phyloP scores from a whole-genome alignment of 163 green algal genomes.

The Chlamydomonas reinhardtii region DNA sequence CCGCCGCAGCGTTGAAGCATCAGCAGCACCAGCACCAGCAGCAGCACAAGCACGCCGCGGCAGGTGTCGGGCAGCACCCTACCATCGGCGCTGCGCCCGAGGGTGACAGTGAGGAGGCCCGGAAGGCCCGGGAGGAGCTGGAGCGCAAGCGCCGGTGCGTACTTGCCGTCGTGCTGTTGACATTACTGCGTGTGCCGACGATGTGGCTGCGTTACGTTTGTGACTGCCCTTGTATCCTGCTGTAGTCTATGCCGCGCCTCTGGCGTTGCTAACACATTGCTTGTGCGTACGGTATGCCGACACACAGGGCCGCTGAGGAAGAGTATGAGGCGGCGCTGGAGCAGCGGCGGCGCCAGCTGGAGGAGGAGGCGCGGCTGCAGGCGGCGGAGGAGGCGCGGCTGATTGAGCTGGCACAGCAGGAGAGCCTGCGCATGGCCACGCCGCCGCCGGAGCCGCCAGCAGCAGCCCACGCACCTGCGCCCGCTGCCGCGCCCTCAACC shows the following conservation, averaged over 20 bases:
- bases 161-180: too few relatives aligned
- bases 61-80: too few relatives aligned
- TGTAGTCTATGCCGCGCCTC: neutral
- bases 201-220: too few relatives aligned
- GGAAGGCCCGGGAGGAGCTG: conserved; percentile 16
- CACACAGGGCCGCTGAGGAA: conserved; percentile 41
- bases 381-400: conserved; percentile 38
- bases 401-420: conserved; percentile 25
- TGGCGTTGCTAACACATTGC: neutral
- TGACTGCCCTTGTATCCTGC: neutral
- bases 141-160: conserved; percentile 39
- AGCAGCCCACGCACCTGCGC: neutral
- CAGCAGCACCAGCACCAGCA: neutral
- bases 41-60: neutral
- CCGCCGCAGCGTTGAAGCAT: too few relatives aligned
- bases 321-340: conserved; percentile 47
- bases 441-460: neutral
- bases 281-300: neutral
- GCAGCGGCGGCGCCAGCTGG: conserved; percentile 46
- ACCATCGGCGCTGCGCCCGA: neutral
- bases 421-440: conserved; percentile 32
- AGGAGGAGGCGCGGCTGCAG: conserved; percentile 36
- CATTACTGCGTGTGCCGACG: too few relatives aligned
- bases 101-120: conserved; percentile 26
- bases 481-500: too few relatives aligned